Evolutionary conservation across 2,329 filamentous ascomycete species (phyloP), one percentile per base, ranked within the genome.

Genomic region (Cordyceps javanica): DNA sequence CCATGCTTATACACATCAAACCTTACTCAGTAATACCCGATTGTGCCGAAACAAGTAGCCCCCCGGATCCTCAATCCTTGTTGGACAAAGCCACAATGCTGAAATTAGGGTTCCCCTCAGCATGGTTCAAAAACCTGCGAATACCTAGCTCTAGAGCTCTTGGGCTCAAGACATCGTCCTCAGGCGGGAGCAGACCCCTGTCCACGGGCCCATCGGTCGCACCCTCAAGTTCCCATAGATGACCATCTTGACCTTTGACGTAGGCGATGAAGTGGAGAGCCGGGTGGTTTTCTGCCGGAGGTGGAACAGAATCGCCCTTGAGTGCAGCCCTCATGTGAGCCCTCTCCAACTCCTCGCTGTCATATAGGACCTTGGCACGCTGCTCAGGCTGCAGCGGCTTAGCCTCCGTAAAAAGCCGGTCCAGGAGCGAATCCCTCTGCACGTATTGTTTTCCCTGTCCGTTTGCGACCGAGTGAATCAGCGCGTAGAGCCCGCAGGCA

Each of bases 201-300:
- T 90, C 82, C 46, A 93, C 72, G 0, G 90, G 90, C 0, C 90
- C 90, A 64, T 87, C 88, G 50, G 88, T 77, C 23, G 80, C 72
- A 1, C 91, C 91, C 72, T 95, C 90, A 66, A 95, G 72, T 74
- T 95, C 91, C 85, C 89, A 95, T 42, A 95, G 68, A 57, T 77
- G 77, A 7, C 81, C 79, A 55, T 87, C 82, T 63, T 81, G 77
- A 3, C 75, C 76, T 72, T 88, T 91, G 50, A 92, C 85, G 68
- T 92, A 94, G 42, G 88, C 88, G 39, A 95, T 87, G 66, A 91
- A 95, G 69, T 95, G 90, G 61, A 90, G 76, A 45, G 89, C 87
- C 1, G 85, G 75, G 30, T 78, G 76, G 48, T 82, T 83, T 13
- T 86, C 80, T 11, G 84, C 82, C 19, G 74, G 67, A 1, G 87